phyloP scores from a whole-genome alignment of 805 yeast species.

The Candida nitratophila region DNA sequence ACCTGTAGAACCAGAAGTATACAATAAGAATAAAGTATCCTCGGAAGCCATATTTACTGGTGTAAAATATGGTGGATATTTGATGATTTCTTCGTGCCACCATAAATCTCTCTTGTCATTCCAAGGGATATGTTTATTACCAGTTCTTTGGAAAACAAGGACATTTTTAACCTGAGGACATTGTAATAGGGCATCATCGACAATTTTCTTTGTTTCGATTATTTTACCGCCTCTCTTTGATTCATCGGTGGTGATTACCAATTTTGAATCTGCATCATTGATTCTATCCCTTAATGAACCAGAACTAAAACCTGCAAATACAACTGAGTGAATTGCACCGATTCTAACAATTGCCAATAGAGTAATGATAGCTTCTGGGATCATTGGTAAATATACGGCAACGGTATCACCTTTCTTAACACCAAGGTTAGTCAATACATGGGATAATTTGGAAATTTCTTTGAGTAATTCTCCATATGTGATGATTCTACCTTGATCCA shows the following conservation, averaged over 20 bases:
- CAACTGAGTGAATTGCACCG: slow-evolving; percentile 82
- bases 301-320: slow-evolving; percentile 79
- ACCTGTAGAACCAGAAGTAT: slow-evolving; percentile 86
- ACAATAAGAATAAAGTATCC: slow-evolving; percentile 73
- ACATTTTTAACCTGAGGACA: slow-evolving; percentile 66
- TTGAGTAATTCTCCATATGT: slow-evolving; percentile 67
- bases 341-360: slow-evolving; percentile 71
- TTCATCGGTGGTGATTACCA: slow-evolving; percentile 76
- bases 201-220: slow-evolving; percentile 73
- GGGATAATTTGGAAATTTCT: slow-evolving; percentile 66
- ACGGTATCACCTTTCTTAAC: slow-evolving; percentile 79
- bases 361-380: slow-evolving; percentile 70
- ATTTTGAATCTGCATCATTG: slow-evolving; percentile 62
- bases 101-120: slow-evolving; percentile 57
- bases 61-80: slow-evolving; percentile 63
- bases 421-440: slow-evolving; percentile 58
- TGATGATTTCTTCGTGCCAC: slow-evolving; percentile 67
- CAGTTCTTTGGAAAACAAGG: slow-evolving; percentile 69
- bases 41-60: slow-evolving; percentile 72
- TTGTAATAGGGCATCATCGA: slow-evolving; percentile 66
- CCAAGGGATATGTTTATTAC: slow-evolving; percentile 45
- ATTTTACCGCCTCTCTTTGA: slow-evolving; percentile 79
- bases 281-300: slow-evolving; percentile 68
- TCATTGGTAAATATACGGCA: slow-evolving; percentile 84
- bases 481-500: slow-evolving; percentile 50